Conservation (phyloP, 2,329 filamentous ascomycete species). For the Tolypocladium pustulatum region DNA sequence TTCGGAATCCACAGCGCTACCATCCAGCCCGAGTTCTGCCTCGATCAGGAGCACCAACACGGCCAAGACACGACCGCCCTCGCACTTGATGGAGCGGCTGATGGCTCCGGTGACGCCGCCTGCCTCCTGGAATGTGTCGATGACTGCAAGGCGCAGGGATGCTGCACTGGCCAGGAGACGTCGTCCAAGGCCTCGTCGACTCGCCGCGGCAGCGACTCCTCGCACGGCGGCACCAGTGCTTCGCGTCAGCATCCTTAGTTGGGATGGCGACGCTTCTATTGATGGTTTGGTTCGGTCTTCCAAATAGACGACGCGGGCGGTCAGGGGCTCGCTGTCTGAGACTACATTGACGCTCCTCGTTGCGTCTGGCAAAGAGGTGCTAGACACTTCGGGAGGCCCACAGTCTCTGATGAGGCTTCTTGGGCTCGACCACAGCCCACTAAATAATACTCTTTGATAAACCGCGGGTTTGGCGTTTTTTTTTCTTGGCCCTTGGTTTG, state of each 20-base stretch:
- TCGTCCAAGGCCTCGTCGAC: conserved; percentile 24
- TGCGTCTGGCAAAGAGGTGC: background rate
- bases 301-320: background rate
- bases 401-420: too few relatives aligned
- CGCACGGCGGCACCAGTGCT: conserved; percentile 10
- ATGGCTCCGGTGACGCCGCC: conserved; percentile 18
- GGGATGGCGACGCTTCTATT: background rate
- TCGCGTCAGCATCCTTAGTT: conserved; percentile 4
- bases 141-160: conserved; percentile 22
- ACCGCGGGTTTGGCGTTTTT: background rate
- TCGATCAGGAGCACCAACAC: conserved; percentile 36
- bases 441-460: background rate
- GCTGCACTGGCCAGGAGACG: conserved; percentile 19
- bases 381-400: background rate
- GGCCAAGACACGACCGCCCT: conserved; percentile 23
- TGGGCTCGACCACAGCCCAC: background rate
- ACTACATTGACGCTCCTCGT: background rate
- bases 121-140: conserved; percentile 40
- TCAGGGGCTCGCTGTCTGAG: background rate
- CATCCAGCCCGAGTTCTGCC: conserved; percentile 84
- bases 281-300: background rate
- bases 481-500: background rate
- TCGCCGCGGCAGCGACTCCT: conserved; percentile 23
- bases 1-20: conserved; percentile 96
- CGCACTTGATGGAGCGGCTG: conserved; percentile 21